Base-by-base conservation (phyloP, 192 early-diverging fungal species). In the Ambispora gerdemannii region DNA sequence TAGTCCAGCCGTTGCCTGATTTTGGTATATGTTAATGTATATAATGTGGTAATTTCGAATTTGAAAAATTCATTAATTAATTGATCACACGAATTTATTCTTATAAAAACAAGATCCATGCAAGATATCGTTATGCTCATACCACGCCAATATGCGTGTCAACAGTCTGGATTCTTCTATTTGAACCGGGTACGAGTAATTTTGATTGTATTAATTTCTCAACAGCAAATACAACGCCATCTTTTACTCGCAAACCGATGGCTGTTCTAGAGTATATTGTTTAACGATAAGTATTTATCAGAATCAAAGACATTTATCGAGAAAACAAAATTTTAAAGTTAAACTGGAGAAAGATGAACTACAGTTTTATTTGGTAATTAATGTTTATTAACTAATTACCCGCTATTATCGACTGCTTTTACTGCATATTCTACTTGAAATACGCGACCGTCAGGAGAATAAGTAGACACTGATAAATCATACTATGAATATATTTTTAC, bases 351-450 rank as follows among this genome's bases (percentile, higher is more conserved):
- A n/a, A n/a, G n/a, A n/a, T n/a, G n/a, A n/a, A n/a, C n/a, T n/a
- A n/a, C n/a, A n/a, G n/a, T n/a, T n/a, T n/a, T n/a, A n/a, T n/a
- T n/a, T n/a, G n/a, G n/a, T n/a, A n/a, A n/a, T n/a, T n/a, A n/a
- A n/a, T n/a, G n/a, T n/a, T n/a, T n/a, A n/a, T 20, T 4, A 17
- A 61, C 28, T 17, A 72, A 74, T 22, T 83, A 95, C 92, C 97
- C 96, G 79, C 93, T 94, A 86, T 98, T 97, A 73, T 99, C 96
- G 11, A 98, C 96, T 38, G 97, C 96, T 78, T 98, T 98, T 69
- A 85, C 78, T 34, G 97, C 97, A 76, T 99, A 99, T 83, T 99
- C 97, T 38, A 98, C 92, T 82, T 99, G 97, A 83, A 97, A 99
- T 70, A 99, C 90, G 63, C 96, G 90, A 63, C 97, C 97, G 81